Evolutionary conservation across 2,329 filamentous ascomycete genomes (phyloP), one percentile per base, ranked within the genome.

Genomic region (Neonectria hederae): DNA sequence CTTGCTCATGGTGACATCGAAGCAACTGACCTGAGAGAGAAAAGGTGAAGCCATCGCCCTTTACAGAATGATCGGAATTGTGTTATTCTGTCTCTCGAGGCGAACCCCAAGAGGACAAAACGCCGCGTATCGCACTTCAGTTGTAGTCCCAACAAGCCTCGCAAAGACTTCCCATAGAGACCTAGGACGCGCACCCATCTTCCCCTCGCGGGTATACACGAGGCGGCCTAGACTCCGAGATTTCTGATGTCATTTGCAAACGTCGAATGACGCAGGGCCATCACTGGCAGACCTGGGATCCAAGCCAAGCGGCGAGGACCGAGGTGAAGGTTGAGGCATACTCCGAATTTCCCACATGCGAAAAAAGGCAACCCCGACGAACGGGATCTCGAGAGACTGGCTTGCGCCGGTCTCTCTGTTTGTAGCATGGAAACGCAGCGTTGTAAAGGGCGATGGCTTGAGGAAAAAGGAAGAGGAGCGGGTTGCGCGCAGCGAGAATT

Each of bases 271-370:
- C 91, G 92, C 87, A 87, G 90, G 91, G 86, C 91, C 92, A 91
- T 95, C 86, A 87, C 92, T 89, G 91, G 91, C 90, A 92, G 92
- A 84, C 83, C 83, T 77, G 53, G 72, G 38, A 76, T 75, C 77
- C 48, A 55, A 42, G 49, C 46, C 52, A 13, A 60, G 21, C 9
- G 45, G 54, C 8, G 49, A 51, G 43, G 57, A 49, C 55, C 62
- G 35, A 78, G 74, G 69, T 76, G 79, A 75, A 75, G 66, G 59
- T 70, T 77, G 93, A 92, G 94, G 92, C 94, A 90, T 96, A 92
- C 93, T 96, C 93, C 92, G 92, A 96, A 95, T 96, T 96, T 96
- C 92, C 93, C 92, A 94, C 93, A 93, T 94, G 93, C 92, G 21
- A 68, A 54, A 5, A 68, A 54, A 7, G 45, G 2, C 56, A 14